These are phyloP conservation scores for Leonotis leonurus DNA, from an alignment of 257 asterid genomes.

Conservation along the genomic window DNA sequence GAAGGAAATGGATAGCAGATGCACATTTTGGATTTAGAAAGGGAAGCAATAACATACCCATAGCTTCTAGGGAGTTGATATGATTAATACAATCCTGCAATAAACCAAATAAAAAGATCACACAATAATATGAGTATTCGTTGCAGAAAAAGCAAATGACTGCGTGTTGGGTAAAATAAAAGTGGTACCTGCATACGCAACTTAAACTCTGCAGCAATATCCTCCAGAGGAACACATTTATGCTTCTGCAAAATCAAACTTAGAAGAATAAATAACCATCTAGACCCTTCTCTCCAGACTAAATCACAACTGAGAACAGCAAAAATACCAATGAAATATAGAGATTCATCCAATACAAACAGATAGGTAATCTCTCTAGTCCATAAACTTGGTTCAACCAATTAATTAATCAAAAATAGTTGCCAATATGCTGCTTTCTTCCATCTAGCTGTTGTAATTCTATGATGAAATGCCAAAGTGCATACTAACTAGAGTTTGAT, in stretches of 20 bases:
- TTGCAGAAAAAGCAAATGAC: too few species aligned
- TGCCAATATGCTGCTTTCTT: neutral
- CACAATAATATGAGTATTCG: neutral
- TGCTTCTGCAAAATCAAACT: constrained; percentile 62
- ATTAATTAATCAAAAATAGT: neutral
- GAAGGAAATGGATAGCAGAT: neutral
- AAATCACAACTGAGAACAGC: neutral
- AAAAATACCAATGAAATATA: neutral
- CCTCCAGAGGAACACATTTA: constrained; percentile 93
- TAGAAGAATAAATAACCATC: constrained; percentile 3
- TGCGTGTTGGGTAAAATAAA: too few species aligned
- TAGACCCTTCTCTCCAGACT: neutral
- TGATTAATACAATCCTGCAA: constrained; percentile 94
- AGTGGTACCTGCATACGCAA: constrained; percentile 79
- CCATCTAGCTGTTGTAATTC: neutral
- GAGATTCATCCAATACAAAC: neutral
- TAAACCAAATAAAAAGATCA: constrained; percentile 13
- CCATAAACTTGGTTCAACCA: constrained; percentile 1
- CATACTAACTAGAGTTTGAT: too few species aligned
- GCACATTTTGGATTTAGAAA: neutral
- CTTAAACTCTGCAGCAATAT: constrained; percentile 96
- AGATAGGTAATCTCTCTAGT: neutral
- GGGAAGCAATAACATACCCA: constrained; percentile 57
- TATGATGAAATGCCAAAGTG: neutral
- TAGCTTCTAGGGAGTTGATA: constrained; percentile 63